Percentiles rank a stretch among this genome's conserved stretches.
Conservation (phyloP, 2,329 filamentous ascomycete genomes). For the Amphichorda felina region DNA sequence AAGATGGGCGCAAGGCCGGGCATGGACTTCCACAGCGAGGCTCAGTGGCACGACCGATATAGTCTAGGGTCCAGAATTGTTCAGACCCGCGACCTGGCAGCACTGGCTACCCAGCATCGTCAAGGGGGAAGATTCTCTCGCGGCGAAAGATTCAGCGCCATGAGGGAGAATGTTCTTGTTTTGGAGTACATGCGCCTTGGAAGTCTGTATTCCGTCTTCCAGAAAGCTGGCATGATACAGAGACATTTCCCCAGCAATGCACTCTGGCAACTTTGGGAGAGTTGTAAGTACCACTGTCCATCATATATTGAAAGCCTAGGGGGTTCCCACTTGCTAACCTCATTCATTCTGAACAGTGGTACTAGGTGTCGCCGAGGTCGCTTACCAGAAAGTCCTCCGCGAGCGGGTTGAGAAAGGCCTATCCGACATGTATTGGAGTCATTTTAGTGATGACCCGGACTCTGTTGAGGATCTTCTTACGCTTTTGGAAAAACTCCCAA, state of each 20-base stretch:
- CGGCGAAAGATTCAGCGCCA: too few relatives aligned
- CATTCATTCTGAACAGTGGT: slow-evolving; percentile 9
- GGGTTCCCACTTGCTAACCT: slow-evolving; percentile 3
- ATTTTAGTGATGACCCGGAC: not conserved
- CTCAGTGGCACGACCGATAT: slow-evolving; percentile 13
- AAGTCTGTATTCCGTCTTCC: slow-evolving; percentile 9
- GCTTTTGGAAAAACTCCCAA: not conserved
- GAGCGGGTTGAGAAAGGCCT: not conserved
- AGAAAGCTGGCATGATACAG: not conserved
- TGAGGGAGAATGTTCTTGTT: slow-evolving; percentile 6
- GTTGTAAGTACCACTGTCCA: slow-evolving; percentile 9
- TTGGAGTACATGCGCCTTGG: slow-evolving; percentile 14
- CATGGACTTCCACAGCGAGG: too few relatives aligned
- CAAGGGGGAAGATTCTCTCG: not conserved
- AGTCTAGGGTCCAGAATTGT: slow-evolving; percentile 13
- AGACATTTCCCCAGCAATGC: slow-evolving; percentile 8
- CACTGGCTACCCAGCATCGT: slow-evolving; percentile 5
- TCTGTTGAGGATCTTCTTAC: not conserved
- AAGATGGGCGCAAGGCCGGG: slow-evolving; percentile 9
- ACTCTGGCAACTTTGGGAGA: slow-evolving; percentile 18
- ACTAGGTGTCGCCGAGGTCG: slow-evolving; percentile 13
- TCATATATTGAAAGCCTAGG: not conserved
- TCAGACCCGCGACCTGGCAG: slow-evolving; percentile 12
- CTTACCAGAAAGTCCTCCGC: slow-evolving; percentile 8
- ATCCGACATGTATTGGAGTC: not conserved